phyloP scores from a whole-genome alignment of 352 stramenopile species.

The Phytophthora pisi region DNA sequence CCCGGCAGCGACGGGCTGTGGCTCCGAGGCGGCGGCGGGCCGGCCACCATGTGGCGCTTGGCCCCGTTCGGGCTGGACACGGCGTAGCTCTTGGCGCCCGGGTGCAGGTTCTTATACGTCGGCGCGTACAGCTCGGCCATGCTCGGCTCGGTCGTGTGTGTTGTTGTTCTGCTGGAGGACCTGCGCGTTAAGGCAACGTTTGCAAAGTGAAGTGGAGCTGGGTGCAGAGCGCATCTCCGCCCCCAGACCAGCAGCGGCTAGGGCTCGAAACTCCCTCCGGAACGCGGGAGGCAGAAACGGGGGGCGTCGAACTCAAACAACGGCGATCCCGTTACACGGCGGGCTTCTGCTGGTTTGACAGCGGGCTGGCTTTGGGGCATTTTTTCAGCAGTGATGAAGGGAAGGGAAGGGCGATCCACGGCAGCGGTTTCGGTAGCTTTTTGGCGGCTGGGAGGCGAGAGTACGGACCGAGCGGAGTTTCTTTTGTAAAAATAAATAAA shows the following conservation, averaged over 20 bases:
- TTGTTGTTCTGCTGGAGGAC: neutral
- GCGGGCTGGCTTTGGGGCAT: neutral
- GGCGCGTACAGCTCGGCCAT: slow-evolving; percentile 19
- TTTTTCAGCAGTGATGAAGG: neutral
- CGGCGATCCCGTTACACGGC: neutral
- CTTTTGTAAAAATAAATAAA: no score
- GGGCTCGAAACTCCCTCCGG: slow-evolving; percentile 9
- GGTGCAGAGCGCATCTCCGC: no score
- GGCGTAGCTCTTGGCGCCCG: slow-evolving; percentile 13
- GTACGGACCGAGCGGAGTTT: no score
- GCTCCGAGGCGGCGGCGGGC: neutral
- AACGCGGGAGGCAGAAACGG: slow-evolving; percentile 1
- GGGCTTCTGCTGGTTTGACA: neutral
- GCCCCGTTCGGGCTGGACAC: slow-evolving; percentile 16
- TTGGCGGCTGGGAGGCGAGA: no score
- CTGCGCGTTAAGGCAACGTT: slow-evolving; percentile 14
- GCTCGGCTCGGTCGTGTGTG: neutral
- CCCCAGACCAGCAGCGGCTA: neutral
- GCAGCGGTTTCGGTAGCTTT: no score
- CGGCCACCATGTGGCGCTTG: slow-evolving; percentile 22
- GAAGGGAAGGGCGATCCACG: neutral
- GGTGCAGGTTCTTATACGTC: slow-evolving; percentile 22
- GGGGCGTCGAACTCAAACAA: neutral
- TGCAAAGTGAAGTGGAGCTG: slow-evolving; percentile 26
- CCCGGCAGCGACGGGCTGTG: slow-evolving; percentile 30